phyloP scores from a whole-genome alignment of 495 filamentous ascomycete genomes.

The Penicillium mononematosum region DNA sequence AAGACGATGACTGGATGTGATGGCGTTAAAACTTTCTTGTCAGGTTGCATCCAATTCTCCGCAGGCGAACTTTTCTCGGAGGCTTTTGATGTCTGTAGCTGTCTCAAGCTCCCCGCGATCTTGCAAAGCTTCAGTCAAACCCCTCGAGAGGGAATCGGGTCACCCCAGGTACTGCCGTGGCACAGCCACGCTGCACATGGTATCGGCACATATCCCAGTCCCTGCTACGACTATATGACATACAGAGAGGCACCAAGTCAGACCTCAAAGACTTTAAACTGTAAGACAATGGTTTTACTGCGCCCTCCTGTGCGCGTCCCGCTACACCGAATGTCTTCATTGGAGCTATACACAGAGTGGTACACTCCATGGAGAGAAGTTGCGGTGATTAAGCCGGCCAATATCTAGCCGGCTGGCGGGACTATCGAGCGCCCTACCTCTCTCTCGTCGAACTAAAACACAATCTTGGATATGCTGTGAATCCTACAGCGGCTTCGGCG shows the following conservation, averaged over 20 bases:
- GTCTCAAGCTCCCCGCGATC: slow-evolving; percentile 1
- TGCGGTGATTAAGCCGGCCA: neutral
- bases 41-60: neutral
- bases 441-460: neutral
- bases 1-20: slow-evolving; percentile 4
- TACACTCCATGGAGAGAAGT: neutral
- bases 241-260: neutral
- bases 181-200: slow-evolving; percentile 12
- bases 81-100: slow-evolving; percentile 1
- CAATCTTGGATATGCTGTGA: slow-evolving; percentile 2
- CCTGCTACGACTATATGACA: neutral
- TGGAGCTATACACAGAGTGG: neutral
- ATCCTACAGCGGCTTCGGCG: neutral
- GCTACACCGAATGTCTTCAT: slow-evolving; percentile 1
- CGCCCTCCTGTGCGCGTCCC: neutral
- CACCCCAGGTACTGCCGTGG: slow-evolving; percentile 13
- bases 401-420: neutral
- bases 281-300: slow-evolving; percentile 1
- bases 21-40: neutral
- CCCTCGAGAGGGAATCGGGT: slow-evolving; percentile 11
- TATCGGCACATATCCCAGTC: slow-evolving; percentile 4
- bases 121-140: neutral
- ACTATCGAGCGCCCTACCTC: neutral
- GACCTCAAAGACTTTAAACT: neutral
- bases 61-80: neutral